phyloP scores from a whole-genome alignment of 2,329 filamentous ascomycete species.

The Biscogniauxia mediterranea region DNA sequence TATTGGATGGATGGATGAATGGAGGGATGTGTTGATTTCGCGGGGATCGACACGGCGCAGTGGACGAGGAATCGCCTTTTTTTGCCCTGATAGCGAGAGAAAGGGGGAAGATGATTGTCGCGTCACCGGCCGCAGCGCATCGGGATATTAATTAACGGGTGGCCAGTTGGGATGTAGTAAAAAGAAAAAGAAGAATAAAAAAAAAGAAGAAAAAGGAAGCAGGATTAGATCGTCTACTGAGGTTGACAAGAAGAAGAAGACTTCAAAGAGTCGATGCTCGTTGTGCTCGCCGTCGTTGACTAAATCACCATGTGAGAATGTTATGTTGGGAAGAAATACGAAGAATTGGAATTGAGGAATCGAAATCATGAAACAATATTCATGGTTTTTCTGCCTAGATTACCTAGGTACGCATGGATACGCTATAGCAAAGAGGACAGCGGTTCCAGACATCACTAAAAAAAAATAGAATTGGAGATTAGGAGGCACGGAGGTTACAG shows the following conservation, averaged over 20 bases:
- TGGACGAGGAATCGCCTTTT: neutral
- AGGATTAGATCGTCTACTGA: constrained; percentile 16
- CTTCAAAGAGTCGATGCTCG: constrained; percentile 28
- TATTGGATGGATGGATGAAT: constrained; percentile 6
- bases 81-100: constrained; percentile 10
- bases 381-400: neutral
- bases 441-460: neutral
- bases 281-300: constrained; percentile 13
- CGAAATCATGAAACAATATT: neutral
- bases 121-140: constrained; percentile 27
- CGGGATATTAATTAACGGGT: constrained; percentile 19
- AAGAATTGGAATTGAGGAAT: neutral
- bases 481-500: neutral
- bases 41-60: neutral
- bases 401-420: no score
- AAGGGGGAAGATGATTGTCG: constrained; percentile 18
- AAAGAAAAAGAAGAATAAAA: constrained; percentile 10
- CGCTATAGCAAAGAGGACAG: neutral
- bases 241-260: constrained; percentile 14
- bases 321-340: constrained; percentile 13
- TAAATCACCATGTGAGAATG: no score
- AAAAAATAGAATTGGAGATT: neutral
- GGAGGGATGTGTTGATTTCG: neutral
- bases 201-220: constrained; percentile 9
- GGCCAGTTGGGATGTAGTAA: constrained; percentile 7